These are phyloP conservation scores for Rhizopogon rudus DNA, from an alignment of 768 basidiomycete genomes.

Conservation along the genomic window DNA sequence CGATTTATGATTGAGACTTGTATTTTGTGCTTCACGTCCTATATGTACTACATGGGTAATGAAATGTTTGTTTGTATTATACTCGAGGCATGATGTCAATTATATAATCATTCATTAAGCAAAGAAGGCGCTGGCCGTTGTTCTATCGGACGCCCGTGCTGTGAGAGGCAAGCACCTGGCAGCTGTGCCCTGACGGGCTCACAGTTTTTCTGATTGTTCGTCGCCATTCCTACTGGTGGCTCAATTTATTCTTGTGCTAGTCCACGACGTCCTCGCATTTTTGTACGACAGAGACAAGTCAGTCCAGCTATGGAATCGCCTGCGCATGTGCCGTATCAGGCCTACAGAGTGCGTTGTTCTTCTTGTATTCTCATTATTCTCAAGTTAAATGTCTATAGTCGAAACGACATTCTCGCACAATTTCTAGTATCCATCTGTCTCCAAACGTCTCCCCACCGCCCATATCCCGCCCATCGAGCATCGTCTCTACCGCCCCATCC, in stretches of 20 bases:
- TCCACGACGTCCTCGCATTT: neutral
- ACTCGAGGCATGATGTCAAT: neutral
- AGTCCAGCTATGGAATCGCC: conserved; percentile 7
- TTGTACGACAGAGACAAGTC: no score
- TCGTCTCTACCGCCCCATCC: conserved; percentile 7
- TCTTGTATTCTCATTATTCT: neutral
- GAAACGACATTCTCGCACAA: conserved; percentile 41
- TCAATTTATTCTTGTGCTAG: neutral
- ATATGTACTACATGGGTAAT: neutral
- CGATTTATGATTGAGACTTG: neutral
- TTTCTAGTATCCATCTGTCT: conserved; percentile 24
- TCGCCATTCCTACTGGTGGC: neutral
- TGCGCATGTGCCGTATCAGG: conserved; percentile 41
- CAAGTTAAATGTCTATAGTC: conserved; percentile 27
- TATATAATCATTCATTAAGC: neutral
- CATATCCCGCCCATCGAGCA: conserved; percentile 13
- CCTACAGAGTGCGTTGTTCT: conserved; percentile 35
- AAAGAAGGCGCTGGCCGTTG: neutral
- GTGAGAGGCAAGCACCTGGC: no score
- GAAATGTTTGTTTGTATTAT: neutral
- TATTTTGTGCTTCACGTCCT: neutral
- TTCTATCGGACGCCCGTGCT: neutral
- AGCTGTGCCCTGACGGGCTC: conserved; percentile 1
- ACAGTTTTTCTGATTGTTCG: neutral
- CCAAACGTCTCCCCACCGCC: conserved; percentile 21